Percentiles rank a stretch among this genome's conserved stretches.
Conservation (phyloP, 305 asterid species). For the Fraxinus platypoda region DNA sequence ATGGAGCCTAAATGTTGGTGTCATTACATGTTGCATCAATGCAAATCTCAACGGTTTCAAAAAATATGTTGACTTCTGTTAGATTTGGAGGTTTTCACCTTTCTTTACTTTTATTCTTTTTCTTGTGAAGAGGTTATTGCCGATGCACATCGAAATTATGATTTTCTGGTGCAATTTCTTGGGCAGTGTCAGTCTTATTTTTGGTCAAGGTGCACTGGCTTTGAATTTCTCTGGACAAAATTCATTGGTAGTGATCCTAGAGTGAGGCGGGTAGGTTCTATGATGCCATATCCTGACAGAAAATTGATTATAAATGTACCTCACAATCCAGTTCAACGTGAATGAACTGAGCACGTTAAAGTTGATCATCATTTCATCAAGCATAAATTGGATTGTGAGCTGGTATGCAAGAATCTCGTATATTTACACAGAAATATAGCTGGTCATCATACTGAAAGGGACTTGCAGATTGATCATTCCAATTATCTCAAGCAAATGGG, state of each 20-base stretch:
- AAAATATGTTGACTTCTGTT: background rate
- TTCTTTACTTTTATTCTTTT: background rate
- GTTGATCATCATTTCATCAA: background rate
- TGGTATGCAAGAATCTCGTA: background rate
- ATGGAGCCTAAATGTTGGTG: background rate
- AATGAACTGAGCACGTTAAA: background rate
- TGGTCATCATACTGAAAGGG: background rate
- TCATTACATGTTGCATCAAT: background rate
- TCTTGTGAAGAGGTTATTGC: background rate
- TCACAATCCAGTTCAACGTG: background rate
- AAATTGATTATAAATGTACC: background rate
- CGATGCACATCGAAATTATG: background rate
- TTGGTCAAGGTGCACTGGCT: background rate
- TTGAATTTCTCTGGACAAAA: background rate
- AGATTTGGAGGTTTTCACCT: background rate
- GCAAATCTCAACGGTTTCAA: background rate
- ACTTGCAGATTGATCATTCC: background rate
- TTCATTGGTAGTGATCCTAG: background rate
- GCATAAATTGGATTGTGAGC: background rate
- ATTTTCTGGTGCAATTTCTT: background rate
- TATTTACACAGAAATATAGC: background rate
- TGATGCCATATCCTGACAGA: background rate
- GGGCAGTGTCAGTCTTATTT: background rate
- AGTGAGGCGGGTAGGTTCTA: background rate
- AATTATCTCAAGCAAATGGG: background rate